These are phyloP conservation scores for Telopea speciosissima DNA, from an alignment of 177 flowering plant species.

Conservation along the genomic window DNA sequence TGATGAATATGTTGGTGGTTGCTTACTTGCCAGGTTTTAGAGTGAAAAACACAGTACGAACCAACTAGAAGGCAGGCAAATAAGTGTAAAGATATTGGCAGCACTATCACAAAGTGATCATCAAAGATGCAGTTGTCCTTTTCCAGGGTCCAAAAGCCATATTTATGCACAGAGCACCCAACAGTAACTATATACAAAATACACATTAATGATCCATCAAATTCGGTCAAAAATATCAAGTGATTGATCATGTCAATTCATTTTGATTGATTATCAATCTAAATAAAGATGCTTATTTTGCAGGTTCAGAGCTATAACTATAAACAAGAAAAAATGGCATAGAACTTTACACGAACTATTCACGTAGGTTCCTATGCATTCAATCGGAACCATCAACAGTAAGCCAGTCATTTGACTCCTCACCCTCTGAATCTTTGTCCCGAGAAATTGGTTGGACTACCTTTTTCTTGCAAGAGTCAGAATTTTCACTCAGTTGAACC, in stretches of 20 bases:
- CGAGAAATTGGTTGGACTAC: conserved; percentile 14
- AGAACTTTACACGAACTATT: conserved; percentile 13
- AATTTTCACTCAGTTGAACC: conserved; percentile 37
- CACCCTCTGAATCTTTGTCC: conserved; percentile 51
- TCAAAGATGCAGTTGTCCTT: not conserved
- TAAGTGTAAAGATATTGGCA: not conserved
- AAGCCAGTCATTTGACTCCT: conserved; percentile 54
- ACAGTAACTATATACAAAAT: not conserved
- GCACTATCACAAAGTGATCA: not conserved
- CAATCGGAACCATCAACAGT: conserved; percentile 45
- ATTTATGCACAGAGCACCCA: too few relatives aligned
- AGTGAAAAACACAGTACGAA: not conserved
- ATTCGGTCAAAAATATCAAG: not conserved
- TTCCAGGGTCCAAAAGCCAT: too few relatives aligned
- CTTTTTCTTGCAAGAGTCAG: conserved; percentile 20
- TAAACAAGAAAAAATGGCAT: not conserved
- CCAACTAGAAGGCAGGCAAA: not conserved
- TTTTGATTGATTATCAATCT: not conserved
- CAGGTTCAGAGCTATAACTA: not conserved
- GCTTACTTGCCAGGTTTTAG: not conserved
- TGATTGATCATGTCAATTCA: not conserved
- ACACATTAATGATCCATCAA: not conserved
- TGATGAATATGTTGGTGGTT: not conserved
- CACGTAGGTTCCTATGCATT: conserved; percentile 15
- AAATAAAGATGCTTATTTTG: not conserved